A percentile compares a stretch with the other conserved stretches of the same genome.
phyloP scores from a whole-genome alignment of 2,329 filamentous ascomycete genomes.

The Akanthomyces uredinophilus region DNA sequence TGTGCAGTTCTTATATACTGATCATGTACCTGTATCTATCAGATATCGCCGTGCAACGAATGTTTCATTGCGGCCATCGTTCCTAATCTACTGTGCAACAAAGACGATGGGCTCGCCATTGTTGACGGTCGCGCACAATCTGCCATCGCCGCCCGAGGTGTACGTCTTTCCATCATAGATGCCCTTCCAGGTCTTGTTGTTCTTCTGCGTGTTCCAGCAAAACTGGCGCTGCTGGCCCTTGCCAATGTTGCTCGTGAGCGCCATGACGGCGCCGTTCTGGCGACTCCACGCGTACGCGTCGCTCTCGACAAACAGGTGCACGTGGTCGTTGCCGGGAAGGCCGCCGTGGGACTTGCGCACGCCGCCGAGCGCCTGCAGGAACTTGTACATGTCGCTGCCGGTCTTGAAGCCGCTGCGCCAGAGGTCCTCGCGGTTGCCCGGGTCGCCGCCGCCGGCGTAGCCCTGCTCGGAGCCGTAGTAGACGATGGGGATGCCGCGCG shows the following conservation, averaged over 20 bases:
- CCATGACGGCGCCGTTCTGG: slow-evolving; percentile 38
- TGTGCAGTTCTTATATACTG: not conserved
- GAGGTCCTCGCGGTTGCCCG: slow-evolving; percentile 51
- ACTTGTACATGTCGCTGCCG: slow-evolving; percentile 42
- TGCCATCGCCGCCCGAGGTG: slow-evolving; percentile 34
- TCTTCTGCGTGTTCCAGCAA: slow-evolving; percentile 37
- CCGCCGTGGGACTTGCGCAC: slow-evolving; percentile 27
- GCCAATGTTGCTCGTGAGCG: slow-evolving; percentile 41
- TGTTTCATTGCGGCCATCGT: not conserved
- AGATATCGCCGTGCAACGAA: not conserved
- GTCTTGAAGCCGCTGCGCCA: slow-evolving; percentile 50
- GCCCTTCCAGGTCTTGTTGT: slow-evolving; percentile 36
- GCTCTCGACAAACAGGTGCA: slow-evolving; percentile 35
- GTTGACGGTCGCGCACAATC: slow-evolving; percentile 35
- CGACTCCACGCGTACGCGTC: slow-evolving; percentile 43
- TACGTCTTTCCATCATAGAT: slow-evolving; percentile 31
- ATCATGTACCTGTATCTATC: not conserved
- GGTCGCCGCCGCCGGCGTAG: slow-evolving; percentile 42
- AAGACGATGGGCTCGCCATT: slow-evolving; percentile 41
- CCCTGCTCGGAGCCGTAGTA: slow-evolving; percentile 64
- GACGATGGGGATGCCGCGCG: slow-evolving; percentile 57
- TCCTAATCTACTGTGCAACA: slow-evolving; percentile 7
- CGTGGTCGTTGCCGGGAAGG: slow-evolving; percentile 38
- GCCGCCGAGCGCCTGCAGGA: slow-evolving; percentile 25
- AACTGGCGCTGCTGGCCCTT: slow-evolving; percentile 31